Conservation (phyloP, 805 yeast species). For the Suhomyces kilbournensis region DNA sequence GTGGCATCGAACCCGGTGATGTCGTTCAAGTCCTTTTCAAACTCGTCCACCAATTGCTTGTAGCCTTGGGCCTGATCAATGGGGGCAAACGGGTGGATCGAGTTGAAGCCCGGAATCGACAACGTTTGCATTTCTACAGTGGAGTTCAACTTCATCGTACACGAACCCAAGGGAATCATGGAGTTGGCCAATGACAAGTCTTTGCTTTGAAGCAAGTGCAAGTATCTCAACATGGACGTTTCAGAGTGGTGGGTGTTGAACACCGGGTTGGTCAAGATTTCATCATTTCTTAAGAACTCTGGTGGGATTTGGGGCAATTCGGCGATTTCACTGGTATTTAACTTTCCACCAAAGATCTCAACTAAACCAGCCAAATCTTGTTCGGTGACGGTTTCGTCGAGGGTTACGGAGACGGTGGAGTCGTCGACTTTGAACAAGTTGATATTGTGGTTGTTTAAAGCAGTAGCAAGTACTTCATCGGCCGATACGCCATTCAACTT, state of each 20-base stretch:
- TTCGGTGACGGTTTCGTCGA: conserved; percentile 83
- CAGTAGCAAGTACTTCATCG: conserved; percentile 52
- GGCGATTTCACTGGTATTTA: conserved; percentile 12
- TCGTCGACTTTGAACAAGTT: conserved; percentile 72
- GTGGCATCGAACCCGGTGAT: conserved; percentile 93
- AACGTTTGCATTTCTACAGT: conserved; percentile 94
- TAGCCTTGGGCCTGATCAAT: conserved; percentile 86
- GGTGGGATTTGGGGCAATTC: conserved; percentile 51
- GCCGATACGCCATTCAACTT: conserved; percentile 50
- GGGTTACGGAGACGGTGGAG: conserved; percentile 63
- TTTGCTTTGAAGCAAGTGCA: conserved; percentile 76
- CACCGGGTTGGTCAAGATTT: conserved; percentile 65
- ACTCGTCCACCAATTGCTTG: conserved; percentile 65
- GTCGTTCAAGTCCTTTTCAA: conserved; percentile 81
- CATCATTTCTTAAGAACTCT: conserved; percentile 53
- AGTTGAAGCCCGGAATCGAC: conserved; percentile 89
- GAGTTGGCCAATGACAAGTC: conserved; percentile 93
- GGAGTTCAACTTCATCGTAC: conserved; percentile 96
- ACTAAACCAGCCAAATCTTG: conserved; percentile 58
- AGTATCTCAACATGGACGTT: conserved; percentile 89
- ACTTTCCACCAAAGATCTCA: conserved; percentile 47
- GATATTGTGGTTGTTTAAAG: conserved; percentile 61
- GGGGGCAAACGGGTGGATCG: conserved; percentile 93
- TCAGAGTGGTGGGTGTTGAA: conserved; percentile 90
- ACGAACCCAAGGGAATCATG: conserved; percentile 96